Evolutionary conservation across 192 early-diverging fungal species (phyloP).

Genomic region (Coemansia sp.): DNA sequence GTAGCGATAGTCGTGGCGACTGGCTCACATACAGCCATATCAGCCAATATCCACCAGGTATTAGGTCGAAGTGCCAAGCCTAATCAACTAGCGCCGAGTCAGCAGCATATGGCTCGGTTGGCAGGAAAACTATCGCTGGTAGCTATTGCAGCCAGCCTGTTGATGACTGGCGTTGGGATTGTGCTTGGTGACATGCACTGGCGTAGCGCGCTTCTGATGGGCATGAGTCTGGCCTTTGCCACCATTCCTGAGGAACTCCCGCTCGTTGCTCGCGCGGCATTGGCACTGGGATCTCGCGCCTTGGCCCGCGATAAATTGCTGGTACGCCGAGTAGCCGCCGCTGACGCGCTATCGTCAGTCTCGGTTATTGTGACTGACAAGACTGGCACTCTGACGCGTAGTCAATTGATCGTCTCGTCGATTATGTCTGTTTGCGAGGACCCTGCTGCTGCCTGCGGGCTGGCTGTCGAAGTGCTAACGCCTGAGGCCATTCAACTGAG

Average conservation of each 20-base stretch:
- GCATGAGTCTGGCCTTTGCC: conserved; percentile 48
- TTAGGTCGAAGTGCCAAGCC: conserved; percentile 14
- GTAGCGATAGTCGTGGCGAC: conserved; percentile 43
- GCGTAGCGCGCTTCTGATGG: conserved; percentile 40
- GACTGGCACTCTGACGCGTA: conserved; percentile 72
- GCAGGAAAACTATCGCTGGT: conserved; percentile 23
- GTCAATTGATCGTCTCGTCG: conserved; percentile 61
- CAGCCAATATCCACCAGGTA: conserved; percentile 15
- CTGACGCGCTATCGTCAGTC: conserved; percentile 66
- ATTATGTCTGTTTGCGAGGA: conserved; percentile 20
- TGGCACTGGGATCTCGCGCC: conserved; percentile 32
- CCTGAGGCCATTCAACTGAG: conserved; percentile 29
- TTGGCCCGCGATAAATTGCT: conserved; percentile 59
- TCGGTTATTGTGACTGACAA: conserved; percentile 74
- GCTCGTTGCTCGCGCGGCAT: conserved; percentile 44
- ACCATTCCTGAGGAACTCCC: conserved; percentile 57
- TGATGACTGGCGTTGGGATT: conserved; percentile 24
- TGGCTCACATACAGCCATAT: conserved; percentile 27
- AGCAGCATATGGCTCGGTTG: conserved; percentile 30
- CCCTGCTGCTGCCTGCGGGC: neutral
- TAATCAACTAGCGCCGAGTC: conserved; percentile 19
- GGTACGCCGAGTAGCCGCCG: conserved; percentile 66
- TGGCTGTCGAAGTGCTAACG: conserved; percentile 44
- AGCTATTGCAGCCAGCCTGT: conserved; percentile 21
- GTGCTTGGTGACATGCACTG: conserved; percentile 26